These are phyloP conservation scores for Solanum pinnatisectum DNA, from an alignment of 257 asterid species.

Conservation along the genomic window DNA sequence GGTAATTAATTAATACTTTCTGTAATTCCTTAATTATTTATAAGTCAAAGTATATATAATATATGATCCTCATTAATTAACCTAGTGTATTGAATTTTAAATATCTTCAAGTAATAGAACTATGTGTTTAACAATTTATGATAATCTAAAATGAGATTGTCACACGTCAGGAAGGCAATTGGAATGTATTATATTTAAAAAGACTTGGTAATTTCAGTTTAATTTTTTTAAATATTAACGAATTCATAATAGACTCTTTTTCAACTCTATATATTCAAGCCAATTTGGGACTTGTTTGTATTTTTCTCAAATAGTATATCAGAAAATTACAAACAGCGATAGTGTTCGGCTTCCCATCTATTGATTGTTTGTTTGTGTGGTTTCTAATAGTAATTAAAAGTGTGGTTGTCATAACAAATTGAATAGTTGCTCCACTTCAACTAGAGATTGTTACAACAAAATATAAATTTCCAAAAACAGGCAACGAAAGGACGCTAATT, in stretches of 20 bases:
- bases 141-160: background rate
- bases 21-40: background rate
- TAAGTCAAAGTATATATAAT: background rate
- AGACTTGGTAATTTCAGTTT: background rate
- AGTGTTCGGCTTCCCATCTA: background rate
- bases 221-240: background rate
- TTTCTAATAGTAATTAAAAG: background rate
- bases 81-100: background rate
- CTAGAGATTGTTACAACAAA: background rate
- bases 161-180: background rate
- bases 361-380: background rate
- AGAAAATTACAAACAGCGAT: background rate
- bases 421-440: background rate
- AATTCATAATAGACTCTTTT: background rate
- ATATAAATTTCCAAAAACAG: background rate
- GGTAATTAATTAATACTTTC: conserved; percentile 36
- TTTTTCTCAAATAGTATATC: background rate
- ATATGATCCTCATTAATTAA: background rate
- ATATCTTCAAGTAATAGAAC: background rate
- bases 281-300: background rate
- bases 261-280: background rate
- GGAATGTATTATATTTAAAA: background rate
- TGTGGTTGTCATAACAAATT: background rate
- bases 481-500: background rate
- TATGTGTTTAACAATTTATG: background rate